These are phyloP conservation scores for Podospora pseudopauciseta DNA, from an alignment of 495 filamentous ascomycete genomes.

Conservation along the genomic window DNA sequence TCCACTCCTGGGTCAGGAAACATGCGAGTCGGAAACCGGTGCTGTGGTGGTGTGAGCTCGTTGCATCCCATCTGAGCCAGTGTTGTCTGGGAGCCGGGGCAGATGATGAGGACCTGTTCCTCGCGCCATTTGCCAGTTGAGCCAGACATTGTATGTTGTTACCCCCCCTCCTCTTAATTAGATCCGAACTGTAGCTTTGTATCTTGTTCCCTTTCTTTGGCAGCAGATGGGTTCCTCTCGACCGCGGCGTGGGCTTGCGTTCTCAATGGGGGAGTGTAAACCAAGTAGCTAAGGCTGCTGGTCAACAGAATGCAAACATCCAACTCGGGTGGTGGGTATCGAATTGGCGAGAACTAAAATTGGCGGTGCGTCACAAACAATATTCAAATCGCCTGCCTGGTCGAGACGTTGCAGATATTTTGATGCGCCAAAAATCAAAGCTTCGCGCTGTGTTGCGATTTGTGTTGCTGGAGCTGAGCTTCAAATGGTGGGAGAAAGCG, in stretches of 20 bases:
- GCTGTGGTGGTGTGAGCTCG: constrained; percentile 82
- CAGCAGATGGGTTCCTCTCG: neutral
- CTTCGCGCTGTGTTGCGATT: neutral
- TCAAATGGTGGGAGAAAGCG: neutral
- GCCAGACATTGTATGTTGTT: constrained; percentile 35
- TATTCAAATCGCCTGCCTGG: neutral
- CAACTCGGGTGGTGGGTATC: neutral
- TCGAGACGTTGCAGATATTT: neutral
- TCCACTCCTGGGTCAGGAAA: constrained; percentile 76
- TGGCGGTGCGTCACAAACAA: neutral
- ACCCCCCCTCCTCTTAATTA: neutral
- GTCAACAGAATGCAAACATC: neutral
- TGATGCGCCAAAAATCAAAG: neutral
- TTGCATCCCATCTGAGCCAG: constrained; percentile 89
- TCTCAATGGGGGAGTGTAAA: neutral
- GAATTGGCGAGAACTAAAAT: neutral
- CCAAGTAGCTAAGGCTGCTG: neutral
- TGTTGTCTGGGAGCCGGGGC: constrained; percentile 88
- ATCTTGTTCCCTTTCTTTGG: neutral
- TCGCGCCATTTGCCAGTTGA: constrained; percentile 52
- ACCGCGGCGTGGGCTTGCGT: neutral
- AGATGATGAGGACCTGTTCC: constrained; percentile 68
- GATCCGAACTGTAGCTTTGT: neutral
- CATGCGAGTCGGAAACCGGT: constrained; percentile 87
- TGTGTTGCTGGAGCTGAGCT: neutral